Evolutionary conservation across 2,329 filamentous ascomycete genomes (phyloP), one percentile per base, ranked within the genome.

Genomic region (Dactylella cylindrospora): DNA sequence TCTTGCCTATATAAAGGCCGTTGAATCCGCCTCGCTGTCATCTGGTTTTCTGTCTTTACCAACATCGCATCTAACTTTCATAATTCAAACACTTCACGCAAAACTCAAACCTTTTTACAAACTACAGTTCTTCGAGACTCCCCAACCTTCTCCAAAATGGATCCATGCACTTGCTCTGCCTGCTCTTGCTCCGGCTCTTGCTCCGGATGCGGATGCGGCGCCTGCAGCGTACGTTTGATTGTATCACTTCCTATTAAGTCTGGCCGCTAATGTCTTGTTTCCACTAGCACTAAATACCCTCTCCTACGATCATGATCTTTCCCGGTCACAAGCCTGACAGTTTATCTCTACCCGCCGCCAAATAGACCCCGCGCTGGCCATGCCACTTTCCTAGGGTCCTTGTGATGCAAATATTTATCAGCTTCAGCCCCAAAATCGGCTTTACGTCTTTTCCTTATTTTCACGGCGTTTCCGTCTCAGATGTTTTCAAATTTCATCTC

Each of bases 1-100:
- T n/a, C n/a, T 46, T 45, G 25, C 46, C 45, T 60, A 60, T 60
- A 60, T 40, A 60, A 60, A 40, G 38, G 20, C 26, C 20, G 3
- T 19, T 25, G 4, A 19, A 19, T 33, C 26, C 50, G 25, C 20
- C 29, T 9, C 32, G 15, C n/a, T 25, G 7, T n/a, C n/a, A 5
- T 19, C 12, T 35, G n/a, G 28, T 17, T 9, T 40, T 39, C 40
- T 19, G n/a, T 7, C 17, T 35, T 13, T 13, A 13, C n/a, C n/a
- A n/a, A n/a, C n/a, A n/a, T n/a, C n/a, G n/a, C n/a, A n/a, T n/a
- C n/a, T n/a, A n/a, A n/a, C 25, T 44, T 17, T 50, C 38, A 41
- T 33, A 23, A 41, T 22, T 35, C 32, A 13, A 35, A 35, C 12
- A 7, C n/a, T 13, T 7, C 32, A 35, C n/a, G 6, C 26, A 8